Evolutionary conservation across 2,329 filamentous ascomycete species (phyloP).

Genomic region (Huntiella bhutanensis): DNA sequence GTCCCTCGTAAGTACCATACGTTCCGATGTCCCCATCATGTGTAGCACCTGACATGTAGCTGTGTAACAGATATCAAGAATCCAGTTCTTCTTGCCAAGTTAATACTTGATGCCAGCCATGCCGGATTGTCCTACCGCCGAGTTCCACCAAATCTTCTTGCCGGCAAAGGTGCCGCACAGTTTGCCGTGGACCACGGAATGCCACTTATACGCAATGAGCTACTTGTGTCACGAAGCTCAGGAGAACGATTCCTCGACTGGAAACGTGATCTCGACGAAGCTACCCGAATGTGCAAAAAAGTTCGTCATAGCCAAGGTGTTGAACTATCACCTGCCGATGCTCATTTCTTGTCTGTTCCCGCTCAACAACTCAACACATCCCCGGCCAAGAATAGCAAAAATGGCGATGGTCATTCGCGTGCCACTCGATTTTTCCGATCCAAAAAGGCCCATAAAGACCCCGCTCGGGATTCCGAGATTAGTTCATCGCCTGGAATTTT

Average conservation of each 20-base stretch:
- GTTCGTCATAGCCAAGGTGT: conserved; percentile 8
- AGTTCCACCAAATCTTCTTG: conserved; percentile 81
- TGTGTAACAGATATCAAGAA: conserved; percentile 60
- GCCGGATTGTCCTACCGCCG: conserved; percentile 64
- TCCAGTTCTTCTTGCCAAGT: conserved; percentile 69
- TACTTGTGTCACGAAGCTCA: conserved; percentile 62
- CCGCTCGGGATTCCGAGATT: background rate
- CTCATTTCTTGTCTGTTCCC: conserved; percentile 9
- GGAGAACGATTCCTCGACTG: conserved; percentile 63
- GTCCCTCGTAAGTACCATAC: conserved; percentile 50
- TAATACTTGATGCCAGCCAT: conserved; percentile 61
- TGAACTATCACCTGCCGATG: conserved; percentile 8
- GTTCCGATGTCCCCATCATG: background rate
- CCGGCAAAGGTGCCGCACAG: conserved; percentile 67
- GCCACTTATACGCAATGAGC: conserved; percentile 51
- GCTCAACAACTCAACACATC: background rate
- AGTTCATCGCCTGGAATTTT: too few species aligned
- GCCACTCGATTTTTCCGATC: background rate
- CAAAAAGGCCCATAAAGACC: background rate
- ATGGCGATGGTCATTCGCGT: background rate
- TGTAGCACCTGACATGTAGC: background rate
- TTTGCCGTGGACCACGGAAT: conserved; percentile 71
- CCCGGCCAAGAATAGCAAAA: too few species aligned
- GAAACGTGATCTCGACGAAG: conserved; percentile 51
- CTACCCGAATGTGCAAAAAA: conserved; percentile 14